Evolutionary conservation across 768 basidiomycete species (phyloP).

Genomic region (Mrakia blollopis): DNA sequence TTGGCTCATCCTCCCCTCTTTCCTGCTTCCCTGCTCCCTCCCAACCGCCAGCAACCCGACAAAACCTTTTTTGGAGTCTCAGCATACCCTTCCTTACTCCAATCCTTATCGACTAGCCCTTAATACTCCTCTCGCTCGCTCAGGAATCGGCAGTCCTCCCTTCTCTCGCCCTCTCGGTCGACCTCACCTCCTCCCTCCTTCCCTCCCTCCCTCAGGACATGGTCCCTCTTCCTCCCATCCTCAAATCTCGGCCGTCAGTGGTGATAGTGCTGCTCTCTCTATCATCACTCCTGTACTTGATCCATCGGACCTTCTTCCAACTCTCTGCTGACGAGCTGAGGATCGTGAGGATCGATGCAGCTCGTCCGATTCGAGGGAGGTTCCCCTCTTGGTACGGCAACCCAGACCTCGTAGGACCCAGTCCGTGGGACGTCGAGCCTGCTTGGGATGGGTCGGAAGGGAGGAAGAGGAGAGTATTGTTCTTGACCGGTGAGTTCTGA

Average conservation of each 20-base stretch:
- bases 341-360: neutral
- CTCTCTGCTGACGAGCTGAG: neutral
- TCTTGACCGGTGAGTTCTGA: slow-evolving; percentile 27
- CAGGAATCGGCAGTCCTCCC: too few relatives aligned
- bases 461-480: slow-evolving; percentile 25
- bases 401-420: slow-evolving; percentile 23
- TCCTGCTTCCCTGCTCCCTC: too few relatives aligned
- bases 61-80: too few relatives aligned
- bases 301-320: neutral
- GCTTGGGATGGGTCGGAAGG: slow-evolving; percentile 6
- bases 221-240: slow-evolving; percentile 4
- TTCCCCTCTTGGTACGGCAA: slow-evolving; percentile 32
- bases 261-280: neutral
- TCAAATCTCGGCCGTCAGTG: neutral
- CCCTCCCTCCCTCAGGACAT: neutral
- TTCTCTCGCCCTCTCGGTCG: too few relatives aligned
- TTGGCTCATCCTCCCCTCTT: too few relatives aligned
- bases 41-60: too few relatives aligned
- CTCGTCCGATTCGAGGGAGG: slow-evolving; percentile 22
- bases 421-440: slow-evolving; percentile 24
- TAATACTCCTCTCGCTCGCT: too few relatives aligned
- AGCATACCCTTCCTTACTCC: too few relatives aligned
- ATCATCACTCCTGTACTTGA: neutral
- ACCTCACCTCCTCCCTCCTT: neutral
- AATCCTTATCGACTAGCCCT: too few relatives aligned